Evolutionary conservation across 2,329 filamentous ascomycete species (phyloP).

Genomic region (Nectriaceae sp.): DNA sequence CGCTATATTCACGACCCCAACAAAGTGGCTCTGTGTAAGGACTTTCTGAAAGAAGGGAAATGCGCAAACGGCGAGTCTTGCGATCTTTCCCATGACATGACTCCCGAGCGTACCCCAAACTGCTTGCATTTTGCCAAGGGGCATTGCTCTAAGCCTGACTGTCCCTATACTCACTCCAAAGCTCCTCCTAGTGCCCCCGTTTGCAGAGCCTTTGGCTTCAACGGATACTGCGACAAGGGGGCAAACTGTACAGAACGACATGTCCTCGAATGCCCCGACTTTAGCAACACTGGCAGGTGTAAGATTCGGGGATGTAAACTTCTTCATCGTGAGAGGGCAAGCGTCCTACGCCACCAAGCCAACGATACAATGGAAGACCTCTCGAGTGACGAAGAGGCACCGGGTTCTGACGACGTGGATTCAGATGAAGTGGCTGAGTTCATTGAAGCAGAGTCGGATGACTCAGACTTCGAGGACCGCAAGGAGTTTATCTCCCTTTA

Average conservation of each 20-base stretch:
- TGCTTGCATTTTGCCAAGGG: constrained; percentile 90
- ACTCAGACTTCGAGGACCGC: constrained; percentile 57
- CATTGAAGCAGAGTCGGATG: constrained; percentile 55
- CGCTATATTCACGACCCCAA: constrained; percentile 80
- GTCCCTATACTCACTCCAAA: constrained; percentile 83
- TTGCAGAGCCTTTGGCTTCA: constrained; percentile 79
- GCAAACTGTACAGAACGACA: constrained; percentile 78
- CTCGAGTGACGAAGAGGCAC: constrained; percentile 75
- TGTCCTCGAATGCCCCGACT: constrained; percentile 91
- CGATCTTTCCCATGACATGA: constrained; percentile 87
- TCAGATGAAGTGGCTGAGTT: constrained; percentile 74
- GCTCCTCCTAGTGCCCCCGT: constrained; percentile 77
- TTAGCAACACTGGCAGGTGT: constrained; percentile 88
- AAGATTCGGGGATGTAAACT: constrained; percentile 79
- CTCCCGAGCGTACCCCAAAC: constrained; percentile 79
- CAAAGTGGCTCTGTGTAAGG: constrained; percentile 89
- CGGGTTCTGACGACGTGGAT: constrained; percentile 77
- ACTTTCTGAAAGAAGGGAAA: constrained; percentile 76
- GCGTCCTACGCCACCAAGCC: constrained; percentile 70
- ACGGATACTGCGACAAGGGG: constrained; percentile 89
- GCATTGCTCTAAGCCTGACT: constrained; percentile 83
- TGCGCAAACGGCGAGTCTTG: constrained; percentile 79
- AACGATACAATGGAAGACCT: constrained; percentile 66
- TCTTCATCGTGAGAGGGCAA: constrained; percentile 85
- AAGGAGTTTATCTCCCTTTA: constrained; percentile 59